Evolutionary conservation across 2,329 filamentous ascomycete genomes (phyloP), one percentile per base, ranked within the genome.

Genomic region (Colletotrichum acutatum): DNA sequence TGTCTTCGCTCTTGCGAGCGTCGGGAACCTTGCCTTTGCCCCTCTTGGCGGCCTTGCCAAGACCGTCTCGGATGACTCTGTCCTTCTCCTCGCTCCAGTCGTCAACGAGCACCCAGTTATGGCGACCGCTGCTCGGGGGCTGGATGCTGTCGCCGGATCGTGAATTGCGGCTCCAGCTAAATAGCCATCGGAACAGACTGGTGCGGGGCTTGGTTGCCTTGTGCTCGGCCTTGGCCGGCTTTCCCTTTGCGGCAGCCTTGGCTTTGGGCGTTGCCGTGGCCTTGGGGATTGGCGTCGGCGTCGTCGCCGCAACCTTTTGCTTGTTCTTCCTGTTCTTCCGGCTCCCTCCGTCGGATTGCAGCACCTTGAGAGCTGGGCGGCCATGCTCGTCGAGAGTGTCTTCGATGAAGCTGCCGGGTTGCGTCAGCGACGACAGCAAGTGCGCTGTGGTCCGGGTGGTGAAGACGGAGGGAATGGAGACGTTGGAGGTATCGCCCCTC

Each of bases 361-460:
- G 87, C 28, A 88, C 86, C 78, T 87, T 90, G 76, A 88, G 81
- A 16, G 84, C 82, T 4, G 89, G 84, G 70, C 90, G 90, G 1
- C 89, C 88, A 76, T 92, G 89, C 71, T 91, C 90, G 69, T 91
- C 85, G 22, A 90, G 83, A 8, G 87, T 85, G 71, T 91, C 88
- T 75, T 91, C 89, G 59, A 91, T 86, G 66, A 90, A 90, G 76
- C 87, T 89, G 59, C 92, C 91, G 1, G 90, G 89, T 64, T 95
- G 94, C 71, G 97, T 92, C 74, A 98, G 87, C 8, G 95, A 95
- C 1, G 95, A 97, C 19, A 99, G 88, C 16, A 99, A 87, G 81
- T 98, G 96, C 1, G 97, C 97, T 0, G 96, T 98, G 0, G 95
- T 98, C 77, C 97, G 91, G 0, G 96, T 97, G 0, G 97, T 98